Base-by-base conservation (phyloP, 495 filamentous ascomycete genomes). In the Glutinoglossum americanum region DNA sequence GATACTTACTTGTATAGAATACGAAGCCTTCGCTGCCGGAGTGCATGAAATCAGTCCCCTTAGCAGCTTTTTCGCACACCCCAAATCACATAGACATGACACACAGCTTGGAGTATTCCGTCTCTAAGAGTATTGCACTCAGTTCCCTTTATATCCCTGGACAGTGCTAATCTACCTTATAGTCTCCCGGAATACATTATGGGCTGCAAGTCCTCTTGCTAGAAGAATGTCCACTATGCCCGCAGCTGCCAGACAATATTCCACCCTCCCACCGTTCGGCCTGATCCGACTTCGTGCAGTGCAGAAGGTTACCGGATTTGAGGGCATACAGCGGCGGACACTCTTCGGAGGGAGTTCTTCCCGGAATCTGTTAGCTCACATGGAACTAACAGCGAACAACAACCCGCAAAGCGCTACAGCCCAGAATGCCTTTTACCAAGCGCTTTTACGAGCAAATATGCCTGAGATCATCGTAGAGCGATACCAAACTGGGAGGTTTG, bases 381-480 rank as follows among this genome's bases (percentile, higher is more conserved):
- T 81, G 62, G 92, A 98, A 70, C 83, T 86, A 65, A 80, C 83
- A 26, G 93, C 92, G 37, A 97, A 95, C 68, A 84, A 85, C 70
- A 89, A 94, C 62, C 85, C 92, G 2, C 79, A 74, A 61, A 95
- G 84, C 68, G 79, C 87, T 15, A 83, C 80, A 27, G 82, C 87
- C 17, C 92, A 98, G 69, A 89, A 87, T 69, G 81, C 85, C 23
- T 95, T 98, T 67, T 98, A 98, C 68, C 80, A 87, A 64, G 82
- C 87, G 35, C 78, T 97, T n/a, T 72, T 96, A 25, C 82, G 80
- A 61, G 88, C 88, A 11, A 87, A 93, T 64, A 89, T 95, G 82
- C 85, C 92, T 6, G 82, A 85, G 7, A 94, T 97, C 54, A 73
- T 97, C 30, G 75, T 94, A 44, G 89, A 97, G 66, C 75, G 92